Base-by-base conservation (phyloP, 148 eudicot genomes). In the Chenopodium suecicum region DNA sequence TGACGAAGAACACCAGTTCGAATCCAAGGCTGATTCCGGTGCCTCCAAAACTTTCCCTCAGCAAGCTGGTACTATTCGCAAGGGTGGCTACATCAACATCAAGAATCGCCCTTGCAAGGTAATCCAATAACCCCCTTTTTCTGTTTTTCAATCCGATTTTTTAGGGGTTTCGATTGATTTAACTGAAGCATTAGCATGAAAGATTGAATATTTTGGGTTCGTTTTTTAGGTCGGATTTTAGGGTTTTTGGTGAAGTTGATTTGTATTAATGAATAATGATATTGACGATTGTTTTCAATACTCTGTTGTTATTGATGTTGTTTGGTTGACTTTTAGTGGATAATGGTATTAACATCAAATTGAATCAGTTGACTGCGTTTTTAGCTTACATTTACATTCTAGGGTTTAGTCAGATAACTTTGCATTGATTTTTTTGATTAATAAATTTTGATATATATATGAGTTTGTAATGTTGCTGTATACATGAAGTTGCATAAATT, bases 71-170 rank as follows among this genome's bases (percentile, higher is more conserved):
- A 83, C 82, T 41, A 74, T 79, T 2, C 85, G 82, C 4, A 83
- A 79, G 75, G 44, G 13, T 9, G 85, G 82, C 44, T 56, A 79
- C 34, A 4, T 83, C 14, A 77, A 73, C 58, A 79, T 83, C 85
- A 78, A 78, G 29, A 67, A 54, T 52, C 85, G 85, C 29, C 85
- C 85, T 78, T 78, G 82, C 79, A 84, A 84, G 83, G 83, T 80
- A 17, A 56, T 4, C 44, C 8, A 5, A 5, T 4, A 56, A 4
- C n/a, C 62, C 22, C 62, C 3, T 17, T 17, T 17, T 16, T 54
- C 3, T 54, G n/a, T 16, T 25, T 31, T 58, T 58, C 5, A 5
- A 14, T 62, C 4, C 2, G 66, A n/a, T 62, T 62, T 54, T 70
- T 48, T 2, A 3, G 22, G 63, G 63, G 19, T 58, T 58, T 58